Evolutionary conservation across 106 monocot genomes (phyloP).

Genomic region (Dendrobium nobile): DNA sequence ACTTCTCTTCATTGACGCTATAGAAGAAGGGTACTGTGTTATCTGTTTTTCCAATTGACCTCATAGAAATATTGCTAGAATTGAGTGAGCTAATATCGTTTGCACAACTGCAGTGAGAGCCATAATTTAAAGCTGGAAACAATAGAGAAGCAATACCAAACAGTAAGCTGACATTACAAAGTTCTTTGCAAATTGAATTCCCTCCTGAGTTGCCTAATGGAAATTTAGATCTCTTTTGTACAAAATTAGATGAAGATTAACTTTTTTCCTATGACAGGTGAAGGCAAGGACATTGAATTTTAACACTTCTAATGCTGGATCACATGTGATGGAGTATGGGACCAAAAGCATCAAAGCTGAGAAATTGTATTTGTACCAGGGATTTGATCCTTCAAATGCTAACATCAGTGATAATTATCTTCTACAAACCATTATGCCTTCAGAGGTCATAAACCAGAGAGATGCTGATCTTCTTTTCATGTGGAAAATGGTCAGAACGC

Average conservation of each 20-base stretch:
- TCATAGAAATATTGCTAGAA: neutral
- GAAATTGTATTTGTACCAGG: slow-evolving; percentile 41
- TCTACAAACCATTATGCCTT: neutral
- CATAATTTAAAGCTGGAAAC: slow-evolving; percentile 73
- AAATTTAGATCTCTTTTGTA: neutral
- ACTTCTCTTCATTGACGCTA: neutral
- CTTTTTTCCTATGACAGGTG: slow-evolving; percentile 21
- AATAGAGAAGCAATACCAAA: slow-evolving; percentile 50
- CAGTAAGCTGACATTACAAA: slow-evolving; percentile 16
- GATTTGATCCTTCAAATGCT: slow-evolving; percentile 43
- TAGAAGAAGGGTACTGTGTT: neutral
- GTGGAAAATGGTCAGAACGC: slow-evolving; percentile 47
- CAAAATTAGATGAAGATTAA: neutral
- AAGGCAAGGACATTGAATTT: slow-evolving; percentile 39
- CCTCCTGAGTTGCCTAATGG: neutral
- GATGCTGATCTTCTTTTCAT: slow-evolving; percentile 74
- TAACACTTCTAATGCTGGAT: slow-evolving; percentile 23
- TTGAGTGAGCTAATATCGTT: neutral
- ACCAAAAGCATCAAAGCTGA: slow-evolving; percentile 37
- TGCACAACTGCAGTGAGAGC: slow-evolving; percentile 29
- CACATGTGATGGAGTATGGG: slow-evolving; percentile 65
- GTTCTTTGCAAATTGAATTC: neutral
- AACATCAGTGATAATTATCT: slow-evolving; percentile 32
- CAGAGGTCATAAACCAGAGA: slow-evolving; percentile 42
- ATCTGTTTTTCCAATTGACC: neutral